Evolutionary conservation across 768 basidiomycete species (phyloP), one percentile per base, ranked within the genome.

Genomic region (Mycena alexandri): DNA sequence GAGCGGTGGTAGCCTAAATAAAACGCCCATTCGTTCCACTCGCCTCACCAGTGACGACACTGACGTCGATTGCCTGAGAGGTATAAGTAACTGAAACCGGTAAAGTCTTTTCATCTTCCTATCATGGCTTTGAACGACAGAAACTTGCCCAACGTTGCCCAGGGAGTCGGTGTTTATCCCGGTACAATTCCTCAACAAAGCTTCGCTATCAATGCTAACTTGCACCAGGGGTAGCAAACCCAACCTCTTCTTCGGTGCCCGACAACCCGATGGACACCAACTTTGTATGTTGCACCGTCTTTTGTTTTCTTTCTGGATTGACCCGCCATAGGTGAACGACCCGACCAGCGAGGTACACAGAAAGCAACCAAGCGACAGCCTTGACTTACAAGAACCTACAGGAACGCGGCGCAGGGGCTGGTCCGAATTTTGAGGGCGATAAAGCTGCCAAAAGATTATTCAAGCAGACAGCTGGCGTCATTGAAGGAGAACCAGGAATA

Each of bases 401-500:
- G 9, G 75, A 78, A 0, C 55, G 70, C 24, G 83, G 84, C 22
- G 84, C 84, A 0, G 83, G 84, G 5, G 83, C 81, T 8, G 78
- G 77, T 22, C 59, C 74, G 33, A 74, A 78, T 62, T 85, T 84
- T 73, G 65, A 78, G 13, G 84, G 81, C 25, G 77, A 80, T 56
- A 73, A 75, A 48, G 74, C 84, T 34, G 84, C 85, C 4, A 74
- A 77, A 59, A 79, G 79, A 22, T 74, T 72, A 48, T 78, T 85
- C 73, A 82, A 79, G 61, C 65, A 81, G 61, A 75, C 79, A 9
- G 81, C 85, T 11, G 86, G 87, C 21, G 86, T 87, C 41, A 75
- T 85, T 43, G 87, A 88, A 73, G 82, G 80, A 16, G 82, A 80
- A 2, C 85, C 88, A 8, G 86, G 87, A 19, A 87, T 88, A 69